Base-by-base conservation (phyloP, 768 basidiomycete species). In the Scleroderma bovista region DNA sequence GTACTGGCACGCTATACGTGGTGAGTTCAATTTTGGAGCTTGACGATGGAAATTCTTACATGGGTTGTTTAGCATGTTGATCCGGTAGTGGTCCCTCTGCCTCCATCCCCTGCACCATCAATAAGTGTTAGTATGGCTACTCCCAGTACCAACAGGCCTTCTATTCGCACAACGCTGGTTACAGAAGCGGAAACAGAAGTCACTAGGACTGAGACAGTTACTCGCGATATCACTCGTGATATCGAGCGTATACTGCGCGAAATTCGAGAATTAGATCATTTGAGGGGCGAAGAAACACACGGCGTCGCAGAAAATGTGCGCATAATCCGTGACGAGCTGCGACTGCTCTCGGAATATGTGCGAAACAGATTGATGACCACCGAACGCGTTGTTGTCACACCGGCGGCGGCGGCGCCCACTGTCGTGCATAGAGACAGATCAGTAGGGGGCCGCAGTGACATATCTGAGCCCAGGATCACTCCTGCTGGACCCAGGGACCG, bases 271-370 rank as follows among this genome's bases (percentile, higher is more conserved):
- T 59, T 91, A 12, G 81, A 91, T 56, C 70, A 76, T 29, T 69
- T 73, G 16, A 71, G 86, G 47, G 83, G 80, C 1, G 72, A 78
- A 3, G 87, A 93, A 55, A 78, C 74, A 26, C 72, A 78, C 23
- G 83, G 83, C 15, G 61, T 93, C 8, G 74, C 76, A 1, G 80
- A 79, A 41, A 83, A 86, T 59, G 73, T 95, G 4, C 77, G 78
- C 46, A 77, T 81, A 0, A 79, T 96, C 34, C 78, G 85, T 50
- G 73, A 83, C 33, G 83, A 88, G 55, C 69, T 95, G 3, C 74
- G 73, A 12, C 79, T 83, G 40, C 72, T 93, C 11, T 77, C 81
- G 0, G 70, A 79, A 24, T 77, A 74, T 52, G 64, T 86, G 16
- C 79, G 74, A 50, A 74, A 72, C 16, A 73, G 51, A 61, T 29